phyloP scores from a whole-genome alignment of 2,329 filamentous ascomycete species.

The Aaosphaeria arxii region DNA sequence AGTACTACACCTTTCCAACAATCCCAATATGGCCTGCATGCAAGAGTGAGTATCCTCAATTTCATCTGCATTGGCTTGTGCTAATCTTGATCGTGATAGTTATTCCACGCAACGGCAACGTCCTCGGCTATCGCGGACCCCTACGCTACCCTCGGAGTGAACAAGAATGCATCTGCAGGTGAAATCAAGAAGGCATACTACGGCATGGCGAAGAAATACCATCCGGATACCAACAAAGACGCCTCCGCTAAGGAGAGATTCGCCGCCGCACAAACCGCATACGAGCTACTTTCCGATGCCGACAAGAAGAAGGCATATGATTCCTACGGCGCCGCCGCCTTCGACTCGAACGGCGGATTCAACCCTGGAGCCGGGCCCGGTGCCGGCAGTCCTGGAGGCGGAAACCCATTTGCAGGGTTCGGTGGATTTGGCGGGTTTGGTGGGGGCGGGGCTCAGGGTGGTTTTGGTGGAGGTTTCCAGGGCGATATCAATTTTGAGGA shows the following conservation, averaged over 20 bases:
- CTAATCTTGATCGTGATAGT: slow-evolving; percentile 10
- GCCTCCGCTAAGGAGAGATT: slow-evolving; percentile 91
- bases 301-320: slow-evolving; percentile 93
- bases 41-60: slow-evolving; percentile 22
- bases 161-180: slow-evolving; percentile 71
- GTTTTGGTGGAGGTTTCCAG: slow-evolving; percentile 68
- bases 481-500: slow-evolving; percentile 94
- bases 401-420: slow-evolving; percentile 56
- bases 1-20: slow-evolving; percentile 16
- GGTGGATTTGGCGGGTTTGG: slow-evolving; percentile 45
- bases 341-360: slow-evolving; percentile 68
- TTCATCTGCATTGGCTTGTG: background rate
- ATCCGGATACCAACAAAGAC: slow-evolving; percentile 98
- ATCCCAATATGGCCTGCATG: slow-evolving; percentile 19
- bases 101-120: slow-evolving; percentile 50
- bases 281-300: slow-evolving; percentile 88
- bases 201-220: slow-evolving; percentile 92
- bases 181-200: slow-evolving; percentile 99
- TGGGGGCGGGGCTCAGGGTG: slow-evolving; percentile 53
- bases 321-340: slow-evolving; percentile 79
- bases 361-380: slow-evolving; percentile 67
- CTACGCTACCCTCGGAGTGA: slow-evolving; percentile 81
- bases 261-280: slow-evolving; percentile 85
- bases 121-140: slow-evolving; percentile 69
- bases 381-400: slow-evolving; percentile 59